Percentiles rank a stretch among this genome's conserved stretches.
Evolutionary conservation across 2,329 filamentous ascomycete species (phyloP).

Genomic region (Zopfia rhizophila): DNA sequence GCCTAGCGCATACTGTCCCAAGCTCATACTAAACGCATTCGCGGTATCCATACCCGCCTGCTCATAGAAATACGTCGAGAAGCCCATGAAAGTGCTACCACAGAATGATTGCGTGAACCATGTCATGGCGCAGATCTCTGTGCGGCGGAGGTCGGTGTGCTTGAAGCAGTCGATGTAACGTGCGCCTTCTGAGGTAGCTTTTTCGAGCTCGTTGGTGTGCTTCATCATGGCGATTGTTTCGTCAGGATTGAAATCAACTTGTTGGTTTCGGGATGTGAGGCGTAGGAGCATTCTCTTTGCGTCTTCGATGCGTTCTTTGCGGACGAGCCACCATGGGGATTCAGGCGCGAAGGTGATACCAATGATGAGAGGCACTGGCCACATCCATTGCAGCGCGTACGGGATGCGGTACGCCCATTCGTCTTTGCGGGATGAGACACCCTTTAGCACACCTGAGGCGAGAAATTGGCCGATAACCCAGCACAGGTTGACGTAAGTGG

Average conservation of each 20-base stretch:
- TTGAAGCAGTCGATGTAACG: conserved; percentile 86
- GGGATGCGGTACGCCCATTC: conserved; percentile 74
- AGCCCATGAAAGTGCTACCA: conserved; percentile 47
- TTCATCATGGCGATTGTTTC: conserved; percentile 87
- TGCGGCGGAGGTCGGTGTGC: conserved; percentile 81
- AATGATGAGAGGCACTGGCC: conserved; percentile 74
- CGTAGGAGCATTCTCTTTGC: conserved; percentile 73
- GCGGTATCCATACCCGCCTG: conserved; percentile 57
- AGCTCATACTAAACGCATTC: conserved; percentile 56
- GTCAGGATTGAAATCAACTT: conserved; percentile 54
- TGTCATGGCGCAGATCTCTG: conserved; percentile 71
- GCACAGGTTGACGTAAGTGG: conserved; percentile 80
- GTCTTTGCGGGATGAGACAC: conserved; percentile 71
- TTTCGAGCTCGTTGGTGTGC: conserved; percentile 83
- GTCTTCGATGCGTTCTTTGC: conserved; percentile 70
- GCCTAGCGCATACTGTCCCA: conserved; percentile 68
- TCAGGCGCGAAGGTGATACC: conserved; percentile 76
- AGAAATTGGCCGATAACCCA: conserved; percentile 80
- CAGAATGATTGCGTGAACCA: conserved; percentile 60
- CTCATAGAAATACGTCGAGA: conserved; percentile 59
- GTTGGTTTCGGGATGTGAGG: conserved; percentile 64
- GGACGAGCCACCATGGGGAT: conserved; percentile 79
- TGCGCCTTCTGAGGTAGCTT: conserved; percentile 72
- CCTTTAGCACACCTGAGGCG: conserved; percentile 75
- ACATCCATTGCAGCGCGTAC: conserved; percentile 80